phyloP scores from a whole-genome alignment of 305 asterid genomes.

The Solanum hybrid region DNA sequence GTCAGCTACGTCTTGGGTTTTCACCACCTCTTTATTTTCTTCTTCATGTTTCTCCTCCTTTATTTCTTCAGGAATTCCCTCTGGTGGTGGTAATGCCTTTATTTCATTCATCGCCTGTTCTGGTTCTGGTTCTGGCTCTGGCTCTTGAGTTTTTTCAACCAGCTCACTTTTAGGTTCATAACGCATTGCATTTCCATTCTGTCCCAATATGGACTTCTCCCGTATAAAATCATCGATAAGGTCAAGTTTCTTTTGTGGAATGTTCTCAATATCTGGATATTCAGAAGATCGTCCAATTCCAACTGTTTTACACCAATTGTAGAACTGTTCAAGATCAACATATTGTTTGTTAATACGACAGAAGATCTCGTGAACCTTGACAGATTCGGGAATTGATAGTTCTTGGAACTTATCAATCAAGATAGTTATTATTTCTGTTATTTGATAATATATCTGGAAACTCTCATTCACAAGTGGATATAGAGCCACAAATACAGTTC shows the following conservation, averaged over 20 bases:
- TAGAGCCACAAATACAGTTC: constrained; percentile 2
- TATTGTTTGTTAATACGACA: constrained; percentile 11
- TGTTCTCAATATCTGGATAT: constrained; percentile 9
- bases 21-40: not conserved
- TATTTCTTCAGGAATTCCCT: not conserved
- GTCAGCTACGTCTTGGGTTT: constrained; percentile 4
- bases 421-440: not conserved
- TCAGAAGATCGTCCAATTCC: constrained; percentile 16
- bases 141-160: not conserved
- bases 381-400: constrained; percentile 3
- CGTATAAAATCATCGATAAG: constrained; percentile 10
- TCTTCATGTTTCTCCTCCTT: not conserved
- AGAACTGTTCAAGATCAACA: constrained; percentile 9
- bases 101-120: constrained; percentile 5
- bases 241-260: constrained; percentile 8
- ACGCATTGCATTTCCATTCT: not conserved
- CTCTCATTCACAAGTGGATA: constrained; percentile 16
- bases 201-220: constrained; percentile 1
- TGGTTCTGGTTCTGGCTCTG: not conserved
- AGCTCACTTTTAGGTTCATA: not conserved
- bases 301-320: constrained; percentile 7
- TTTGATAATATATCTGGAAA: constrained; percentile 1
- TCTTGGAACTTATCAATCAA: constrained; percentile 11
- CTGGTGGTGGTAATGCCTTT: constrained; percentile 11
- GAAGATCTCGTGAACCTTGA: constrained; percentile 8